phyloP scores from a whole-genome alignment of 1,284 basidiomycete species.

The Exobasidium cylindrosporum region DNA sequence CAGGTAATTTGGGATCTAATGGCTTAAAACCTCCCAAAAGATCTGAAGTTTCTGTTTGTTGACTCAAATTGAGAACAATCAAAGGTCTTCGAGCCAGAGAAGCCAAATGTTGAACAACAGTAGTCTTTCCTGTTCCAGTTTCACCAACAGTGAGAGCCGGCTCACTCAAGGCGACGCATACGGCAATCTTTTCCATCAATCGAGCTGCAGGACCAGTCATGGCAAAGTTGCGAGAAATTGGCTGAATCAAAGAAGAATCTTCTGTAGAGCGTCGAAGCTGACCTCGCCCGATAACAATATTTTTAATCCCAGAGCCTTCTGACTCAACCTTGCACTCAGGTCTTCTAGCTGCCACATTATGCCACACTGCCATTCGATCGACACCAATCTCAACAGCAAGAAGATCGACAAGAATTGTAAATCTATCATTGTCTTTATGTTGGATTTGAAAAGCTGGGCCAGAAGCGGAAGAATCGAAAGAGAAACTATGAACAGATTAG shows the following conservation, averaged over 20 bases:
- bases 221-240: slow-evolving; percentile 63
- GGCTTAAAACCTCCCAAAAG: slow-evolving; percentile 94
- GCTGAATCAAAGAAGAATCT: slow-evolving; percentile 17
- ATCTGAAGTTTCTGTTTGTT: slow-evolving; percentile 94
- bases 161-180: slow-evolving; percentile 71
- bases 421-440: background rate
- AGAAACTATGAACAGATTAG: background rate
- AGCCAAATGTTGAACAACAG: slow-evolving; percentile 82
- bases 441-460: background rate
- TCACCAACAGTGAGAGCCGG: slow-evolving; percentile 92
- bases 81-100: slow-evolving; percentile 73
- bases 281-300: slow-evolving; percentile 25
- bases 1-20: slow-evolving; percentile 71
- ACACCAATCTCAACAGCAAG: background rate
- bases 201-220: slow-evolving; percentile 81
- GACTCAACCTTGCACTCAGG: background rate
- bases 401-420: background rate
- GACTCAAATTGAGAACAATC: slow-evolving; percentile 87
- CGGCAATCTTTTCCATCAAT: slow-evolving; percentile 77
- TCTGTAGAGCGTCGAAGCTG: slow-evolving; percentile 16
- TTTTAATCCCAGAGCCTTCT: background rate
- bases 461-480: background rate
- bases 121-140: slow-evolving; percentile 98
- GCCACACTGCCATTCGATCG: background rate
- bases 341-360: background rate